Base-by-base conservation (phyloP, 768 basidiomycete genomes). In the Serendipita sp. region DNA sequence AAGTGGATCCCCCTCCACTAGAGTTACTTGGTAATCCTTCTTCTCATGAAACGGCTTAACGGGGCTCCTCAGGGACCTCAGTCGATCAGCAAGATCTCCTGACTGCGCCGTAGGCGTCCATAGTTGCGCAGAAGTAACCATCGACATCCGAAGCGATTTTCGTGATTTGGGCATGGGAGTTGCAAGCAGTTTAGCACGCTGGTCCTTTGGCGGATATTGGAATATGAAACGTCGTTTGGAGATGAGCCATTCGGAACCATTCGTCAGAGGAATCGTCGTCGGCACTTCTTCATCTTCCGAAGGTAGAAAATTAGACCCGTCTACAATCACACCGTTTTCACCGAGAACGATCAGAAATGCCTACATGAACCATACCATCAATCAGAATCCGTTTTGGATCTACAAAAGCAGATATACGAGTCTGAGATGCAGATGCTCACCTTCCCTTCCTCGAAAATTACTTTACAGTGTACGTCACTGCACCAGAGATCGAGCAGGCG, bases 111-210 rank as follows among this genome's bases (percentile, higher is more conserved):
- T 33, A 27, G 86, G 87, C 0, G 82, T 81, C 72, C 88, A 87
- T 3, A 90, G 85, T 68, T 87, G 81, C 0, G 85, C 85, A 63
- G 82, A 82, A 29, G 82, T 77, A 37, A 90, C 87, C 84, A 90
- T 86, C 1, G 85, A 86, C 65, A 90, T 78, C 33, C 87, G 81
- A 1, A 85, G 77, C 2, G 80, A 77, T 23, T 81, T 77, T 27
- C 71, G 66, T 34, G 71, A 66, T 60, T 76, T 76, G 29, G 65
- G 66, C 27, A 58, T 53, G 37, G 69, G 62, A 66, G 65, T 67
- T 52, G 63, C 75, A 80, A 76, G 27, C 81, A 73, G 3, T 33
- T 75, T 73, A 15, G 79, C 74, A 27, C 86, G 81, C 34, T 85
- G 73, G 50, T 86, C 83, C 69, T 87, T 87, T 3, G 87, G 86